These are phyloP conservation scores for Rhizopus delemar DNA, from an alignment of 371 early-diverging fungal genomes.

Conservation along the genomic window DNA sequence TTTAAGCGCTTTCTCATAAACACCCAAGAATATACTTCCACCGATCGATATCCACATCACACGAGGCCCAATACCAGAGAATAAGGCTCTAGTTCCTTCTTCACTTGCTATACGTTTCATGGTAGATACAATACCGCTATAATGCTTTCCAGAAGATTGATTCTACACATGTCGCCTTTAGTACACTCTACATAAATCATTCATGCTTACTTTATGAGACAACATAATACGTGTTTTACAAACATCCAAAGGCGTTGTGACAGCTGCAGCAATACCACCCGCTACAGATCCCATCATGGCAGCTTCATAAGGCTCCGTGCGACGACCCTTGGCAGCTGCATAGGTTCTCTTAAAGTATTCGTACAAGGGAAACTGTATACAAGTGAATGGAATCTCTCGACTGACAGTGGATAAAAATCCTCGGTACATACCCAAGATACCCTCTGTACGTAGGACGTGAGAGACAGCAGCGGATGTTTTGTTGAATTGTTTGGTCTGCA, in stretches of 20 bases:
- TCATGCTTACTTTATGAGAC: conserved; percentile 49
- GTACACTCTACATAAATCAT: neutral
- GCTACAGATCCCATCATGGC: conserved; percentile 87
- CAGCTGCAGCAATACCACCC: conserved; percentile 88
- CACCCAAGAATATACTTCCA: conserved; percentile 93
- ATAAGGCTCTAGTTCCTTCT: conserved; percentile 80
- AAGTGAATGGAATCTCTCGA: conserved; percentile 92
- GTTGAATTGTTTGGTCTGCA: conserved; percentile 86
- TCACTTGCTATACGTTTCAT: conserved; percentile 74
- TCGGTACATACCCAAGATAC: conserved; percentile 86
- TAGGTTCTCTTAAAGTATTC: conserved; percentile 80
- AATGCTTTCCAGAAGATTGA: conserved; percentile 44
- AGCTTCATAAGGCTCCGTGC: conserved; percentile 78
- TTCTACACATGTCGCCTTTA: conserved; percentile 10
- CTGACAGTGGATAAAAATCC: conserved; percentile 91
- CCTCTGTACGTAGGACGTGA: conserved; percentile 69
- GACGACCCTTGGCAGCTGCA: conserved; percentile 45
- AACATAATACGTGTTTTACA: conserved; percentile 92
- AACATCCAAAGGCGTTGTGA: conserved; percentile 94
- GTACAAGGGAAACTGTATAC: conserved; percentile 95
- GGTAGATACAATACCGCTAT: conserved; percentile 72
- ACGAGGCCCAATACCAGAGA: conserved; percentile 89
- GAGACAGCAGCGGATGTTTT: conserved; percentile 62
- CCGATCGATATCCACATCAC: conserved; percentile 95
- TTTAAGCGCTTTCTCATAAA: conserved; percentile 83